Evolutionary conservation across 169 alveolate genomes (phyloP).

Genomic region (Perkinsus olseni): DNA sequence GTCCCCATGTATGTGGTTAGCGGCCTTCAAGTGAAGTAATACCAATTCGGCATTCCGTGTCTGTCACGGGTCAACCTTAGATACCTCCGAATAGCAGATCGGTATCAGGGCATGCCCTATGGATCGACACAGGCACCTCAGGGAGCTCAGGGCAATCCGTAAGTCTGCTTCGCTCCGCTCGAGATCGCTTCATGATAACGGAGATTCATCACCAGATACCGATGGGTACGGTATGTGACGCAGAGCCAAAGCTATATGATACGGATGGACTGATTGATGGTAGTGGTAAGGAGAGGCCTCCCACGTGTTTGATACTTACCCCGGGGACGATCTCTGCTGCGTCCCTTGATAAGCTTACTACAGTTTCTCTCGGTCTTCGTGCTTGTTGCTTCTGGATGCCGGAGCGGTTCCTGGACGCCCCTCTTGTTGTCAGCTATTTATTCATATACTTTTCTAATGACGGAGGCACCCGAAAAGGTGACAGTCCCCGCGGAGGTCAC

Average conservation of each 20-base stretch:
- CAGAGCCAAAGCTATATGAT: conserved; percentile 82
- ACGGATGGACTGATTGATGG: conserved; percentile 38
- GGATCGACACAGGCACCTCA: background rate
- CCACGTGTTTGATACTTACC: background rate
- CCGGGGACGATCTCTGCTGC: background rate
- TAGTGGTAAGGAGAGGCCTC: background rate
- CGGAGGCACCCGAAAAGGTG: background rate
- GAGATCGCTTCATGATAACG: conserved; percentile 3
- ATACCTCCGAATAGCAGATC: conserved; percentile 76
- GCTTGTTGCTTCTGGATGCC: background rate
- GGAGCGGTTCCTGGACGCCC: background rate
- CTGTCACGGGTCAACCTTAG: conserved; percentile 19
- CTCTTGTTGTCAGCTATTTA: background rate
- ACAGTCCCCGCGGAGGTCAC: background rate
- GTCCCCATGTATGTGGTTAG: conserved; percentile 90
- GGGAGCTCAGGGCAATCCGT: background rate
- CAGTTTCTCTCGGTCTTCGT: background rate
- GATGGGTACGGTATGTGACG: conserved; percentile 93
- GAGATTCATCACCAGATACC: conserved; percentile 59
- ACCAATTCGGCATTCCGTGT: background rate
- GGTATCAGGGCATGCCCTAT: conserved; percentile 31
- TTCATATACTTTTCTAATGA: background rate
- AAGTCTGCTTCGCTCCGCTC: background rate
- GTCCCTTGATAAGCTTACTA: background rate
- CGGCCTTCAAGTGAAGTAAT: conserved; percentile 64